Percentiles rank a stretch among this genome's conserved stretches.
These are phyloP conservation scores for Cryomyces minteri DNA, from an alignment of 495 filamentous ascomycete species.

Conservation along the genomic window DNA sequence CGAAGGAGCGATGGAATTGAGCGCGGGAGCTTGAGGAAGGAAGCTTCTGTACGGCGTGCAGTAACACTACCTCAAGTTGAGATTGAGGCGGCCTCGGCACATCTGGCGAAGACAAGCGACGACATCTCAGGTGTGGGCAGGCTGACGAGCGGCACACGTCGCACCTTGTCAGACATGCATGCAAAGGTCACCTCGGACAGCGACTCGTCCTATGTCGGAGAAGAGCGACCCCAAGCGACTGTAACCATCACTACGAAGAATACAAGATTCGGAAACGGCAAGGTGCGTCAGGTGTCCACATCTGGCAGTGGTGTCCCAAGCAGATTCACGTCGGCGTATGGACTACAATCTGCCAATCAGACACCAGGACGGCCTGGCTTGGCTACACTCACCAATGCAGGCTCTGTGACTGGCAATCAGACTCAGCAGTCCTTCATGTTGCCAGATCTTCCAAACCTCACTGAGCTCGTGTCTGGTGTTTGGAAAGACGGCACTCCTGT, in stretches of 20 bases:
- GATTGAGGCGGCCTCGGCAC: not conserved
- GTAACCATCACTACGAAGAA: conserved; percentile 27
- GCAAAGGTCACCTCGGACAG: conserved; percentile 30
- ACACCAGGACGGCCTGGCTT: conserved; percentile 1
- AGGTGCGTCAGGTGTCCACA: conserved; percentile 27
- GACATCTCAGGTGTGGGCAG: too few species aligned
- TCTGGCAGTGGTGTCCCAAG: conserved; percentile 4
- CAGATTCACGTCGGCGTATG: conserved; percentile 5
- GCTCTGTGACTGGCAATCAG: not conserved
- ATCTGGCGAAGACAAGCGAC: not conserved
- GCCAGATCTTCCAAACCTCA: conserved; percentile 50
- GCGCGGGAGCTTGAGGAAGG: conserved; percentile 10
- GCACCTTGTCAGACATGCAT: conserved; percentile 34
- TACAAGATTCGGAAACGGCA: conserved; percentile 35
- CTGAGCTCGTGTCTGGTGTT: conserved; percentile 50
- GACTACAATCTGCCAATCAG: too few species aligned
- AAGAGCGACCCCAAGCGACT: conserved; percentile 31
- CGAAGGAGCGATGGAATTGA: conserved; percentile 8
- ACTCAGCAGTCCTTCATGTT: conserved; percentile 43
- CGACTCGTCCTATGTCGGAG: conserved; percentile 12
- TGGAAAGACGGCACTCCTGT: conserved; percentile 49
- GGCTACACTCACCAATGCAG: conserved; percentile 10
- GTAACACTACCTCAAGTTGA: not conserved
- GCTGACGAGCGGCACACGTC: conserved; percentile 8
- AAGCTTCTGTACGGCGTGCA: conserved; percentile 14